Evolutionary conservation across 2,329 filamentous ascomycete species (phyloP).

Genomic region (Westerdykella sp.): DNA sequence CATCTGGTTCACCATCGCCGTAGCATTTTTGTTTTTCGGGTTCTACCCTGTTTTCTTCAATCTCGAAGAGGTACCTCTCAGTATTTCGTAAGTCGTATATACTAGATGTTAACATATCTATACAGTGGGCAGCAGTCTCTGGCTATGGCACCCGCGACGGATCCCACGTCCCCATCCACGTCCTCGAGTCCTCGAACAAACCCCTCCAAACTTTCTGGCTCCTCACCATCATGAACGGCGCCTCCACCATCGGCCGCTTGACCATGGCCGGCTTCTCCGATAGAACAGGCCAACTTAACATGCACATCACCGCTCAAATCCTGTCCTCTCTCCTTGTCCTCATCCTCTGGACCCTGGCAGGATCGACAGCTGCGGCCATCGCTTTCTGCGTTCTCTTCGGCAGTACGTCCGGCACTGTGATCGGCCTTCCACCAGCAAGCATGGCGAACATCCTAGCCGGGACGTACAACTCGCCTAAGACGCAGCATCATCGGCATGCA

Average conservation of each 20-base stretch:
- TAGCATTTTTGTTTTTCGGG: conserved; percentile 47
- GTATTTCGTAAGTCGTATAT: background rate
- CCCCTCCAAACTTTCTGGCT: conserved; percentile 45
- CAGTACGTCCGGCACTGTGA: conserved; percentile 44
- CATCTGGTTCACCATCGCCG: conserved; percentile 40
- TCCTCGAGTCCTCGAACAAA: conserved; percentile 14
- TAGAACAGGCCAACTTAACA: conserved; percentile 40
- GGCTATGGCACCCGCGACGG: conserved; percentile 39
- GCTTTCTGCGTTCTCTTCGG: conserved; percentile 47
- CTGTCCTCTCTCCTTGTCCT: conserved; percentile 40
- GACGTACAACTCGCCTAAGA: conserved; percentile 28
- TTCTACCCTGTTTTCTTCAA: conserved; percentile 51
- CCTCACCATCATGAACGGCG: conserved; percentile 46
- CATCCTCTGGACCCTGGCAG: conserved; percentile 40
- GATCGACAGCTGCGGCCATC: conserved; percentile 36
- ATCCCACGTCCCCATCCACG: conserved; percentile 5
- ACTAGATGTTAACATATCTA: conserved; percentile 10
- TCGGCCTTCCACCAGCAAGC: conserved; percentile 46
- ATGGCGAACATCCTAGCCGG: conserved; percentile 42
- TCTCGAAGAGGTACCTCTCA: conserved; percentile 41
- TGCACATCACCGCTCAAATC: conserved; percentile 41
- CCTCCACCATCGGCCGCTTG: conserved; percentile 44
- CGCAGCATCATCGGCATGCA: conserved; percentile 22
- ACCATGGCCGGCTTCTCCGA: conserved; percentile 43
- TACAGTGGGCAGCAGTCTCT: conserved; percentile 41